These are phyloP conservation scores for Acanthamoeba healyi DNA, from an alignment of 208 protist genomes.

Conservation along the genomic window DNA sequence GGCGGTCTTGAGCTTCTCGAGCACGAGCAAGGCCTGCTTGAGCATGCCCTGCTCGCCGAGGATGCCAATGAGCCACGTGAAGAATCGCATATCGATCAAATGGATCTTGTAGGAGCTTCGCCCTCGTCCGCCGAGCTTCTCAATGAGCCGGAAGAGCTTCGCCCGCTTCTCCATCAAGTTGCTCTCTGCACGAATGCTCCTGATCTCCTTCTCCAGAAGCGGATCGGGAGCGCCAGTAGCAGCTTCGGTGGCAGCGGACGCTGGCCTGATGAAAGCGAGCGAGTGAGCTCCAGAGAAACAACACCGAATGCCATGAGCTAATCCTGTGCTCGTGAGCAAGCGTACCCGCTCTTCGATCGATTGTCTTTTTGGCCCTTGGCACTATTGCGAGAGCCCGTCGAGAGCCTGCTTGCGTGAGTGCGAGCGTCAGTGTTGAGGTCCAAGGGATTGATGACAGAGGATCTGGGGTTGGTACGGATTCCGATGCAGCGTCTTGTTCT, in stretches of 20 bases:
- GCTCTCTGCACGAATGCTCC: neutral
- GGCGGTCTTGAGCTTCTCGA: neutral
- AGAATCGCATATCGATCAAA: neutral
- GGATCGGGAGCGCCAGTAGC: neutral
- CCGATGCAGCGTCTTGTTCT: too few species aligned
- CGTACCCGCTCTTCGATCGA: neutral
- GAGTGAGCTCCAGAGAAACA: neutral
- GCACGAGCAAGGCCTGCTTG: neutral
- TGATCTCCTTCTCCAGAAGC: slow-evolving; percentile 11
- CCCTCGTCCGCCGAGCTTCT: neutral
- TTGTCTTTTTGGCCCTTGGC: neutral
- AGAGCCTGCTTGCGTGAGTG: neutral
- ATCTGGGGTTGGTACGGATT: too few species aligned
- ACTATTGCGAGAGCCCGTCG: neutral
- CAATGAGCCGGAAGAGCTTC: neutral
- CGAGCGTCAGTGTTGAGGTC: too few species aligned
- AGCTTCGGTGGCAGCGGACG: neutral
- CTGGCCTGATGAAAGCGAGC: neutral
- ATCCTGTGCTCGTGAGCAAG: too few species aligned
- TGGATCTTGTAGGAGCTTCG: neutral
- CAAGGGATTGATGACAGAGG: too few species aligned
- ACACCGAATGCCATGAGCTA: neutral
- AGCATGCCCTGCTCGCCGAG: slow-evolving; percentile 7
- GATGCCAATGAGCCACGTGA: slow-evolving; percentile 8
- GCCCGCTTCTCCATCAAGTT: neutral